phyloP scores from a whole-genome alignment of 495 filamentous ascomycete species.

The Pyrenopolyporus hunteri region DNA sequence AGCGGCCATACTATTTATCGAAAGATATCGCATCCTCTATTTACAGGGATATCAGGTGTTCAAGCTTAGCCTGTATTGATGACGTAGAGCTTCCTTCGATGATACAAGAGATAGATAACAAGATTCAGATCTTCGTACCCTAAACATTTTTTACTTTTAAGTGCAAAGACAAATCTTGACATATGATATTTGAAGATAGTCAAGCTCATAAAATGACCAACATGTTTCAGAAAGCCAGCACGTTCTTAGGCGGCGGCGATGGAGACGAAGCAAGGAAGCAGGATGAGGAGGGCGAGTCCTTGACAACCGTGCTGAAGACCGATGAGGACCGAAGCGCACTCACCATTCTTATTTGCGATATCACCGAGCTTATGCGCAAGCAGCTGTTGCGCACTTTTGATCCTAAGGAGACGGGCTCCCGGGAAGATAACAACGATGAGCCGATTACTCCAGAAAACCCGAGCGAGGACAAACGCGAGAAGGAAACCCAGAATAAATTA shows the following conservation, averaged over 20 bases:
- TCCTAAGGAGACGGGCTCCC: constrained; percentile 34
- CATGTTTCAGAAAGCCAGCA: constrained; percentile 35
- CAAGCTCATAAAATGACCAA: constrained; percentile 19
- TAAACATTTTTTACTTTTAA: not conserved
- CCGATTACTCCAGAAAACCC: constrained; percentile 15
- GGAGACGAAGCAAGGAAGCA: constrained; percentile 15
- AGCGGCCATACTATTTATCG: too few relatives aligned
- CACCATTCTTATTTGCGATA: constrained; percentile 47
- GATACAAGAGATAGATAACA: constrained; percentile 7
- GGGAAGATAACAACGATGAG: constrained; percentile 32
- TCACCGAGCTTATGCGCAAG: constrained; percentile 51
- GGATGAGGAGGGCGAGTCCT: constrained; percentile 36
- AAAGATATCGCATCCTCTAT: too few relatives aligned
- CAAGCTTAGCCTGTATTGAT: constrained; percentile 11
- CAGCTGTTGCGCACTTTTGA: constrained; percentile 48
- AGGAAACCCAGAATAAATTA: constrained; percentile 36
- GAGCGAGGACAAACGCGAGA: constrained; percentile 7
- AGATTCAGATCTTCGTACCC: not conserved
- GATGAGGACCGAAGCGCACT: constrained; percentile 46
- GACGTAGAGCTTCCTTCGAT: constrained; percentile 17
- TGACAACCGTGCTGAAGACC: constrained; percentile 37
- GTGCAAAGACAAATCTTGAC: not conserved
- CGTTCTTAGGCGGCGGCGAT: constrained; percentile 22
- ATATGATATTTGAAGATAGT: not conserved
- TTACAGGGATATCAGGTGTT: constrained; percentile 13